phyloP scores from a whole-genome alignment of 2,329 filamentous ascomycete species.

The Colletotrichum musae region DNA sequence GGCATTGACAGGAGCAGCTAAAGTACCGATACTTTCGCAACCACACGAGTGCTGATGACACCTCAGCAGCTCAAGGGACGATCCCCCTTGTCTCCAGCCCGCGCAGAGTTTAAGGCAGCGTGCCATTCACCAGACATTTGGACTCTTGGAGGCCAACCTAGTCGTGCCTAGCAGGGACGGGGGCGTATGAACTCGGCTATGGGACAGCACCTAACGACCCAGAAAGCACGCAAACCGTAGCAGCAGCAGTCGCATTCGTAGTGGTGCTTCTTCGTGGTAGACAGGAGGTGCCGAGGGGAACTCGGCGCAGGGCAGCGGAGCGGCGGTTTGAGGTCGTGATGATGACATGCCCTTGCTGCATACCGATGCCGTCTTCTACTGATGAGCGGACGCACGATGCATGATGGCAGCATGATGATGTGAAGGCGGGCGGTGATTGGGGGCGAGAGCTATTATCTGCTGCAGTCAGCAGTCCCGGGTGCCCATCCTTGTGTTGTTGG shows the following conservation, averaged over 20 bases:
- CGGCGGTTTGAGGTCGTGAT: conserved; percentile 1
- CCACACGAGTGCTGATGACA: conserved; percentile 29
- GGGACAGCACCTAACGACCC: too few species aligned
- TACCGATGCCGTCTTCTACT: background rate
- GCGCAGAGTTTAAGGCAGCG: conserved; percentile 31
- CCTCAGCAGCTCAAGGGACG: conserved; percentile 26
- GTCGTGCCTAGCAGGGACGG: conserved; percentile 1
- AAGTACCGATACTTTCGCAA: conserved; percentile 39
- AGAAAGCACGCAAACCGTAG: too few species aligned
- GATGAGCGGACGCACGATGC: conserved; percentile 15
- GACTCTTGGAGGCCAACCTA: conserved; percentile 27
- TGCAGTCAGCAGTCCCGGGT: conserved; percentile 28
- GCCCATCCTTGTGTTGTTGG: background rate
- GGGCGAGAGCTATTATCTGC: conserved; percentile 2
- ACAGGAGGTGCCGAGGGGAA: conserved; percentile 9
- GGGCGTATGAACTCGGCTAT: too few species aligned
- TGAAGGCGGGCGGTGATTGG: conserved; percentile 7
- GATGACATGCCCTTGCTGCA: conserved; percentile 36
- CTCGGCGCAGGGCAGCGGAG: background rate
- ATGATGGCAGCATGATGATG: conserved; percentile 23
- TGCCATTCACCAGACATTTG: conserved; percentile 26
- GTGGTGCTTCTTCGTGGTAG: background rate
- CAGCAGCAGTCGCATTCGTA: too few species aligned
- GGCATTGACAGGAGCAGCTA: conserved; percentile 16
- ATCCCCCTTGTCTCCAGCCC: conserved; percentile 26